Base-by-base conservation (phyloP, 2,329 filamentous ascomycete species). In the Colletotrichum tropicicola region DNA sequence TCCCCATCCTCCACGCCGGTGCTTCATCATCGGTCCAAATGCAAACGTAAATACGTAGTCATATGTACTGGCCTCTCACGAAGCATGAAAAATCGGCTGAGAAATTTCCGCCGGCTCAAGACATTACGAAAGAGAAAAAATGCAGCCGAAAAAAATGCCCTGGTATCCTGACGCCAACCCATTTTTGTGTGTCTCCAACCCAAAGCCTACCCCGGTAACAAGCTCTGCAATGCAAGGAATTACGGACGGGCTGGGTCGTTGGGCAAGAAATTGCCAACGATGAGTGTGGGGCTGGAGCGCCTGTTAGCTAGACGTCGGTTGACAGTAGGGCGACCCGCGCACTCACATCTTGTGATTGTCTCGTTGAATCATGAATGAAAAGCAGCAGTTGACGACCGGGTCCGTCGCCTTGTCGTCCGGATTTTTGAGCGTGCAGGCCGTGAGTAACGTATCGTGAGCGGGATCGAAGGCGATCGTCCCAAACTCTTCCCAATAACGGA, bases 401-500 rank as follows among this genome's bases (percentile, higher is more conserved):
- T 91, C 87, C 45, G 88, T 88, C 3, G 90, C 89, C 65, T 86
- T 86, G 53, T 89, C 84, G 68, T 89, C 87, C 4, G 92, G 94
- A 70, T 90, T 94, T 78, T 97, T 97, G 67, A 99, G 81, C 10
- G 92, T 91, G 75, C 96, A 99, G 69, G 92, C 95, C 21, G 96
- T 99, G 70, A 99, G 83, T 73, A 99, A 93, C 21, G 95, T 97
- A 76, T 99, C 97, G 75, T 98, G 96, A 9, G 89, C 90, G 61
- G 91, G 89, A 74, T 99, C 96, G 78, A 99, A 99, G 9, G 96
- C 97, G 72, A 99, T 98, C 5, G 94, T 95, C 53, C 95, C 94
- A 74, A 99, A 99, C 73, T 99, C 97, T 79, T 99, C 96, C 96
- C 96, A 99, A 74, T 99, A 99, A 72, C 93, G 92, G 58, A 98